Conservation (phyloP, 2,329 filamentous ascomycete genomes). For the Aspergillus flavus region DNA sequence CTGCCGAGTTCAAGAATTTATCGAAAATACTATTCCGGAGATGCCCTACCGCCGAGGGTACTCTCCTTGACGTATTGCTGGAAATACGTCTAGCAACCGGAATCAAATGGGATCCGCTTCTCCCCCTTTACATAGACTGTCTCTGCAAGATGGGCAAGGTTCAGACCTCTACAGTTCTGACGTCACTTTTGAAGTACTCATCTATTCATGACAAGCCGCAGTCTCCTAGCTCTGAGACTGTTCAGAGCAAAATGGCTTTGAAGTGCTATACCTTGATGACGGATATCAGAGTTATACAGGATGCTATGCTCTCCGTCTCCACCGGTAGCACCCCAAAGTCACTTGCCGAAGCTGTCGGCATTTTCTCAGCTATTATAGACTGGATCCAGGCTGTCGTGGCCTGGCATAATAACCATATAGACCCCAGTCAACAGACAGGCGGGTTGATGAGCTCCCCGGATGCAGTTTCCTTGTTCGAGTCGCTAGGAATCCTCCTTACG, state of each 20-base stretch:
- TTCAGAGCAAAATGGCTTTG: slow-evolving; percentile 13
- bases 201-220: slow-evolving; percentile 32
- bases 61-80: slow-evolving; percentile 39
- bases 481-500: slow-evolving; percentile 44
- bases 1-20: slow-evolving; percentile 41
- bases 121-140: slow-evolving; percentile 45
- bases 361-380: slow-evolving; percentile 37
- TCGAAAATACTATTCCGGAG: slow-evolving; percentile 37
- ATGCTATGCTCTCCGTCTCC: slow-evolving; percentile 43
- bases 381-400: slow-evolving; percentile 43
- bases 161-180: slow-evolving; percentile 38
- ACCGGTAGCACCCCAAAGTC: slow-evolving; percentile 36
- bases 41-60: slow-evolving; percentile 33
- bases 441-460: slow-evolving; percentile 40
- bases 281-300: slow-evolving; percentile 46
- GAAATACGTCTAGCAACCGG: slow-evolving; percentile 35
- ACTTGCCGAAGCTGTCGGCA: slow-evolving; percentile 32
- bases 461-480: slow-evolving; percentile 45
- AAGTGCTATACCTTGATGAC: slow-evolving; percentile 42
- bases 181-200: slow-evolving; percentile 37
- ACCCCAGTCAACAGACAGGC: slow-evolving; percentile 29
- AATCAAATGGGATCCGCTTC: slow-evolving; percentile 45
- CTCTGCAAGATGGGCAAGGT: slow-evolving; percentile 38
- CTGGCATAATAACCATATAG: slow-evolving; percentile 35
- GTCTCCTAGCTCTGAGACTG: slow-evolving; percentile 7